Base-by-base conservation (phyloP, 352 stramenopile genomes). In the Ophiocytium majus region DNA sequence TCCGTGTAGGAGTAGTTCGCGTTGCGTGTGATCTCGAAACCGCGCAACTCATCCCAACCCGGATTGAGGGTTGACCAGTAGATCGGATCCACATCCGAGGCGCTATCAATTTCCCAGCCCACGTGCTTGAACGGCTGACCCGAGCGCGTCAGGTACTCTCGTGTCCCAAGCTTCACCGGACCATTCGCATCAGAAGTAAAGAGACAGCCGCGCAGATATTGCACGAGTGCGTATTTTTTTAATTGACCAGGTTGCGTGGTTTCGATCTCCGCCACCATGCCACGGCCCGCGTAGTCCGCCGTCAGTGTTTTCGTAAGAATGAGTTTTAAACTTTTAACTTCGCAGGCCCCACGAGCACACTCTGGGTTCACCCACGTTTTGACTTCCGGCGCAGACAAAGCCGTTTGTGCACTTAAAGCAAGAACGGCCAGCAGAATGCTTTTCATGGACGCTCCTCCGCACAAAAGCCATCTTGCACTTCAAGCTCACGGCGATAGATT, bases 211-310 rank as follows among this genome's bases (percentile, higher is more conserved):
- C 28, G 19, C 19, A 71, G 23, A 28, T 71, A 71, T 28, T 71
- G 57, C 23, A 71, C 57, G 57, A 71, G 28, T 23, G 57, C 57
- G 57, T 71, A 71, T 71, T 71, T 71, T 28, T 71, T 71, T 71
- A 71, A 28, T 23, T 71, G 19, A 71, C 28, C 28, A 23, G 19
- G 23, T 28, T 23, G 28, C 57, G 57, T 23, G 23, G 57, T 71
- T 71, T 71, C 57, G 28, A 71, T 71, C 28, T 71, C 57, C 57
- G 19, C 57, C 23, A 71, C 57, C 57, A 71, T 71, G 57, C 57
- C 19, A 23, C 19, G 23, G 57, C 57, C 57, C 28, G 57, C 57
- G 19, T 23, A 23, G 57, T 28, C 19, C 19, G 23, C 28, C 23
- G 57, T 28, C 19, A 23, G 23, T 23, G 57, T 71, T 71, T 71